Conservation (phyloP, 73 alveolate genomes). For the Tetrahymena borealis region DNA sequence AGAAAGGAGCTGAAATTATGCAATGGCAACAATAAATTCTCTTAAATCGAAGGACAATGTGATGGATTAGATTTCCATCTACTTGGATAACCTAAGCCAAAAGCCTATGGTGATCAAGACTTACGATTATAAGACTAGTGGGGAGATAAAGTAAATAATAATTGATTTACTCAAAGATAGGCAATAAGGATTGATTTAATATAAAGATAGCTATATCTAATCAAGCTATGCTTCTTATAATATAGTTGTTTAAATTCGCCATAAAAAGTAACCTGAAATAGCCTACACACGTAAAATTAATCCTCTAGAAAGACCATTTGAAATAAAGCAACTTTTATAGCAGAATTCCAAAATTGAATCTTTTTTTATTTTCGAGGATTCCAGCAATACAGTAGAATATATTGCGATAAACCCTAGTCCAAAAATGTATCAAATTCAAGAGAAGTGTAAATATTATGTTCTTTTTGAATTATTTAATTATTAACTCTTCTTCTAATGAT, state of each 20-base stretch:
- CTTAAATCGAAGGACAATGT: not conserved
- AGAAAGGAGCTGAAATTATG: not conserved
- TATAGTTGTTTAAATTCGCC: not conserved
- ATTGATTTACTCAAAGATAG: not conserved
- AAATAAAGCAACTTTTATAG: not conserved
- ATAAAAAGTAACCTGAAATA: not conserved
- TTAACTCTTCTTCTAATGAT: too few relatives aligned
- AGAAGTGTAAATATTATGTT: not conserved
- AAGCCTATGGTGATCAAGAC: not conserved
- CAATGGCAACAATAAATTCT: not conserved
- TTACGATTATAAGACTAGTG: not conserved
- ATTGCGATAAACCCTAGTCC: not conserved
- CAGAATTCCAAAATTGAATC: not conserved
- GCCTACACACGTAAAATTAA: not conserved
- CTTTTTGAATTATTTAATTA: not conserved
- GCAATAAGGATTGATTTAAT: not conserved
- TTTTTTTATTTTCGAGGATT: not conserved
- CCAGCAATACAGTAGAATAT: not conserved
- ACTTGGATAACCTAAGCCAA: not conserved
- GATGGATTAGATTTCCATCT: not conserved
- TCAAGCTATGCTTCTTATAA: not conserved
- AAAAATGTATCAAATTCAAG: not conserved
- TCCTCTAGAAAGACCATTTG: not conserved
- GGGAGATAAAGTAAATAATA: not conserved
- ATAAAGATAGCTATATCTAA: not conserved